Percentiles rank a stretch among this genome's conserved stretches.
phyloP scores from a whole-genome alignment of 2,329 filamentous ascomycete genomes.

The Emmonsia crescens region DNA sequence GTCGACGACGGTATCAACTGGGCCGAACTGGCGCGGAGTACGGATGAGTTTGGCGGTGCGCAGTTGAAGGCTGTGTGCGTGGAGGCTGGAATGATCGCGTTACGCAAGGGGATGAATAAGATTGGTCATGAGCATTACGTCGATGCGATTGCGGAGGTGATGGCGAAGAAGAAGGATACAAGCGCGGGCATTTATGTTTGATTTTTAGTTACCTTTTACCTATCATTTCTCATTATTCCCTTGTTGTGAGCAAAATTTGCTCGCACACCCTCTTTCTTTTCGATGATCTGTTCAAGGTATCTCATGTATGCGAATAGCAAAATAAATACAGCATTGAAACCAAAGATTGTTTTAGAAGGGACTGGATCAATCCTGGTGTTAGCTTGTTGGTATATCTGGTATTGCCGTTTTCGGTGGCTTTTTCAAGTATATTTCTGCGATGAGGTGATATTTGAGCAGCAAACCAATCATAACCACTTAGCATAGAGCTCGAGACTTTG shows the following conservation, averaged over 20 bases:
- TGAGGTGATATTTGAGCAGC: neutral
- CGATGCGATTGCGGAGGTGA: constrained; percentile 93
- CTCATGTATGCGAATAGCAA: constrained; percentile 13
- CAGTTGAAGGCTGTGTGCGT: constrained; percentile 98
- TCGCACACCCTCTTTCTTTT: neutral
- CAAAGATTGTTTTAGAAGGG: neutral
- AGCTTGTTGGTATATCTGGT: neutral
- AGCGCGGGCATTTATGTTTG: constrained; percentile 37
- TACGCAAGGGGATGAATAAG: constrained; percentile 89
- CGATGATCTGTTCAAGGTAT: constrained; percentile 10
- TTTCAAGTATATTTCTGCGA: neutral
- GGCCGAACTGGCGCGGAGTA: constrained; percentile 88
- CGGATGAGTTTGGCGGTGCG: constrained; percentile 95
- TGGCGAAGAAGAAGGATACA: constrained; percentile 75
- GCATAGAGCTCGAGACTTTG: neutral
- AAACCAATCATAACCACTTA: neutral
- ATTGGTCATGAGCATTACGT: constrained; percentile 98
- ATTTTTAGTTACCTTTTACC: constrained; percentile 3
- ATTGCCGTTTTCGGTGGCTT: neutral
- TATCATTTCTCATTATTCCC: neutral
- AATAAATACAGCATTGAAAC: constrained; percentile 8
- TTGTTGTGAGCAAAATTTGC: neutral
- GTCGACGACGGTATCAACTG: constrained; percentile 91
- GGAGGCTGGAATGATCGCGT: constrained; percentile 96
- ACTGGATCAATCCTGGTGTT: neutral